These are phyloP conservation scores for Psophocarpus tetragonolobus DNA, from an alignment of 306 rosid genomes.

Conservation along the genomic window DNA sequence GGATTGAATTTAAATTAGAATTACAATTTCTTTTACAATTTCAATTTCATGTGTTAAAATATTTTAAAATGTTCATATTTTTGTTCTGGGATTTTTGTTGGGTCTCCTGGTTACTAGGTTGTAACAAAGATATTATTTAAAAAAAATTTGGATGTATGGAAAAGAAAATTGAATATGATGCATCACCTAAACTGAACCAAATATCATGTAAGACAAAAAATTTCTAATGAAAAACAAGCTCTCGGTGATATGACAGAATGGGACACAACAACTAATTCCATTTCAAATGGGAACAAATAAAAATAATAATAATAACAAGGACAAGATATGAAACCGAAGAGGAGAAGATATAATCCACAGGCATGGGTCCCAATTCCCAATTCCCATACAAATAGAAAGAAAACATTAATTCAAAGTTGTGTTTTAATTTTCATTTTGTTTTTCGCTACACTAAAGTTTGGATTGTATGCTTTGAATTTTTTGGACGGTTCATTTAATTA, in stretches of 20 bases:
- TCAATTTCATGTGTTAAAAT: background rate
- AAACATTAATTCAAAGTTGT: background rate
- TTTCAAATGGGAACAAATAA: slow-evolving; percentile 14
- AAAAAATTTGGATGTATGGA: background rate
- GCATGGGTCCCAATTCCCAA: too few relatives aligned
- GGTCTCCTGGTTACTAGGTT: background rate
- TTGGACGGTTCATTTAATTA: background rate
- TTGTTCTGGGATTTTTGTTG: background rate
- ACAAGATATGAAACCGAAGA: background rate
- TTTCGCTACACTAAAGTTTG: background rate
- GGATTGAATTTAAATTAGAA: background rate
- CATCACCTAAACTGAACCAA: background rate
- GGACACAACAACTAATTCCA: background rate
- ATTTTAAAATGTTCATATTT: background rate
- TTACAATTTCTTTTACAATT: background rate
- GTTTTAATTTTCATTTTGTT: background rate
- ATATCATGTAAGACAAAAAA: background rate
- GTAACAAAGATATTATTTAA: background rate
- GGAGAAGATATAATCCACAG: slow-evolving; percentile 5
- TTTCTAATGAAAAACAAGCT: slow-evolving; percentile 4
- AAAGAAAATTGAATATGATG: background rate
- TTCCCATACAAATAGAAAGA: slow-evolving; percentile 17
- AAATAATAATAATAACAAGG: background rate
- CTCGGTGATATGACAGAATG: slow-evolving; percentile 6
- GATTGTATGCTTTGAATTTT: background rate